Conservation (phyloP, 345 rosid genomes). For the Stellera chamaejasme region DNA sequence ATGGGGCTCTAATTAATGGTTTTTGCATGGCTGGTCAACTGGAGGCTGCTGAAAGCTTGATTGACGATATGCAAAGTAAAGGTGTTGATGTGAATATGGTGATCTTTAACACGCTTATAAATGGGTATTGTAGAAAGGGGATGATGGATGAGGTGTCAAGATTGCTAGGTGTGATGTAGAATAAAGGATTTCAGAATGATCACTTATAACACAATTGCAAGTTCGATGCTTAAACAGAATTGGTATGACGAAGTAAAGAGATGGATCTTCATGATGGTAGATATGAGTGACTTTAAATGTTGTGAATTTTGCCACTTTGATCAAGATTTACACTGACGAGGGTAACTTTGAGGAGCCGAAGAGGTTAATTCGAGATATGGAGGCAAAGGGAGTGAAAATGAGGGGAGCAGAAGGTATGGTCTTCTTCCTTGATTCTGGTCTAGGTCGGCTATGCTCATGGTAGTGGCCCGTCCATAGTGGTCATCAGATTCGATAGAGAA, state of each 20-base stretch:
- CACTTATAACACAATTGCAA: conserved; percentile 54
- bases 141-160: conserved; percentile 58
- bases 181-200: conserved; percentile 60
- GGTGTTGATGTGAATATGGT: conserved; percentile 45
- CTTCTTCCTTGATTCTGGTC: too few relatives aligned
- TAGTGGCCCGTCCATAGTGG: too few relatives aligned
- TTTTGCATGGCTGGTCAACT: conserved; percentile 67
- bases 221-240: conserved; percentile 46
- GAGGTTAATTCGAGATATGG: conserved; percentile 55
- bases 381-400: conserved; percentile 33
- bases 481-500: too few relatives aligned
- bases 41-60: conserved; percentile 65
- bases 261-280: conserved; percentile 50
- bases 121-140: conserved; percentile 61
- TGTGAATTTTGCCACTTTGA: conserved; percentile 58
- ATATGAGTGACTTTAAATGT: conserved; percentile 37
- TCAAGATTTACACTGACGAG: conserved; percentile 70
- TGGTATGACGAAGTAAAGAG: conserved; percentile 60
- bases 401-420: too few relatives aligned
- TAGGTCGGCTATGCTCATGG: too few relatives aligned
- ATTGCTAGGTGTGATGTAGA: conserved; percentile 50
- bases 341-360: conserved; percentile 73
- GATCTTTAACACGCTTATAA: conserved; percentile 56
- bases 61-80: conserved; percentile 62
- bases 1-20: conserved; percentile 70